Evolutionary conservation across 306 rosid genomes (phyloP).

Genomic region (Myrica gale): DNA sequence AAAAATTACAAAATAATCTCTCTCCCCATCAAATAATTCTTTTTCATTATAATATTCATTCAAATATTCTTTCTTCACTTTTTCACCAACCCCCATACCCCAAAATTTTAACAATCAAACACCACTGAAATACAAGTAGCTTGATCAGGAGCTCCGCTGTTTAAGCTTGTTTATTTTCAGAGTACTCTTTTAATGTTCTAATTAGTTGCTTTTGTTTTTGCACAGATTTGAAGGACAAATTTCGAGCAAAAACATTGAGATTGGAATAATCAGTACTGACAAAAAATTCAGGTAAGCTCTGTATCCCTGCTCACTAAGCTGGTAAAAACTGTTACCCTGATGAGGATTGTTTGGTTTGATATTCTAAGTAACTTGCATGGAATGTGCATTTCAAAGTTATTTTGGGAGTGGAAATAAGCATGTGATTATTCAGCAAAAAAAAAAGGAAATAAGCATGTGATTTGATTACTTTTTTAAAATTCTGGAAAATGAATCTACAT

Average conservation of each 20-base stretch:
- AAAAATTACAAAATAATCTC: too few species aligned
- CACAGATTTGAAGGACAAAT: slow-evolving; percentile 91
- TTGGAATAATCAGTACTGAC: slow-evolving; percentile 83
- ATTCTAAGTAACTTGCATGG: background rate
- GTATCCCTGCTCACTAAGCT: background rate
- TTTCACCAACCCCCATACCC: too few species aligned
- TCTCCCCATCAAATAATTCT: too few species aligned
- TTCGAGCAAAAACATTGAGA: slow-evolving; percentile 89
- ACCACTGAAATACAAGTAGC: background rate
- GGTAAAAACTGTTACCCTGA: background rate
- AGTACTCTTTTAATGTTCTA: background rate
- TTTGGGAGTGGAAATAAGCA: too few species aligned
- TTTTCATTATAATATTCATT: too few species aligned
- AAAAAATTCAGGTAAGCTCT: slow-evolving; percentile 74
- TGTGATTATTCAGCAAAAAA: too few species aligned
- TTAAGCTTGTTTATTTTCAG: too few species aligned
- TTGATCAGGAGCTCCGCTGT: background rate
- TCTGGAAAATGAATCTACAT: too few species aligned
- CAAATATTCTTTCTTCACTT: too few species aligned
- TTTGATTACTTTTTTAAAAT: too few species aligned
- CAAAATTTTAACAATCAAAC: too few species aligned
- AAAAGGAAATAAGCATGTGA: too few species aligned
- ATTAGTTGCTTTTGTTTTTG: background rate
- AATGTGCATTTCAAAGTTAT: background rate
- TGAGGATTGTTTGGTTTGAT: background rate